A percentile compares a stretch with the other conserved stretches of the same genome.
Conservation (phyloP, 192 early-diverging fungal species). For the Coemansia sp. region DNA sequence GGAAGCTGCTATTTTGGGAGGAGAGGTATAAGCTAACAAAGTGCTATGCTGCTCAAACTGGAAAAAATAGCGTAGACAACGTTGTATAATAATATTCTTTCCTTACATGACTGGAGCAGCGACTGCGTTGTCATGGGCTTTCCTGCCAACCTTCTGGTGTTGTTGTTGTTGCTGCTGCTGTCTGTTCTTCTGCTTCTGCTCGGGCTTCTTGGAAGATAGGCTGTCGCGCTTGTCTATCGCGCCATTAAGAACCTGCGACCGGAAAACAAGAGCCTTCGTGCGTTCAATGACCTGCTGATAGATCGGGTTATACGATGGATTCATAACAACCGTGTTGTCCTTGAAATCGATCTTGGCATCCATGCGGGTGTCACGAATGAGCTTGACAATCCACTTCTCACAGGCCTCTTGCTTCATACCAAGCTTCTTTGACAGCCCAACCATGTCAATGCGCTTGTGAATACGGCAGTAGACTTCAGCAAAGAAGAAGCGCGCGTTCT, state of each 20-base stretch:
- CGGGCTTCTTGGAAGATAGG: constrained; percentile 41
- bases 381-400: constrained; percentile 97
- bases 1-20: constrained; percentile 1
- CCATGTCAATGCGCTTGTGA: constrained; percentile 94
- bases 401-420: constrained; percentile 87
- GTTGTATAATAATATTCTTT: not conserved
- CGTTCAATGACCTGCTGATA: constrained; percentile 97
- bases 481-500: constrained; percentile 90
- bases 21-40: constrained; percentile 1
- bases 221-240: constrained; percentile 83
- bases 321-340: constrained; percentile 95
- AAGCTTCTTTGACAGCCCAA: constrained; percentile 77
- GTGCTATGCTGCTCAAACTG: not conserved
- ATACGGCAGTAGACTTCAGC: constrained; percentile 98
- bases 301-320: constrained; percentile 78
- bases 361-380: constrained; percentile 92
- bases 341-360: constrained; percentile 97
- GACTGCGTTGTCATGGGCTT: constrained; percentile 26
- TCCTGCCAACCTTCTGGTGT: constrained; percentile 33
- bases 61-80: too few species aligned
- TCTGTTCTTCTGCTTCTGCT: constrained; percentile 29
- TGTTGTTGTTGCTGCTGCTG: constrained; percentile 27
- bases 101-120: constrained; percentile 29
- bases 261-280: constrained; percentile 88
- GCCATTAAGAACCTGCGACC: constrained; percentile 82